Evolutionary conservation across 306 rosid genomes (phyloP).

Genomic region (Adenanthera pavonina): DNA sequence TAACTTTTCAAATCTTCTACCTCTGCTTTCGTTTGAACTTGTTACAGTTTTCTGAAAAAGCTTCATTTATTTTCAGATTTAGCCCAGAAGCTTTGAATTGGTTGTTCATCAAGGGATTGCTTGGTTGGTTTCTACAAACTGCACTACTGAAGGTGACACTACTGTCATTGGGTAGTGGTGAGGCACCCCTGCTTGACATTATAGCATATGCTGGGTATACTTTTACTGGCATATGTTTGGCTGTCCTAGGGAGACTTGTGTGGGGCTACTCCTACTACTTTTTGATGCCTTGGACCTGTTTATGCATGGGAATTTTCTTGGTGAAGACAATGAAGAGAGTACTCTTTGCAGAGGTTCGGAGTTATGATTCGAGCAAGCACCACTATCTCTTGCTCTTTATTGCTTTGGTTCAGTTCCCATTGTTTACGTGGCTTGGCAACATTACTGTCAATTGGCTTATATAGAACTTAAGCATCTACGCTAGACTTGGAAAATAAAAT

Average conservation of each 20-base stretch:
- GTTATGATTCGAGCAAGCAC: constrained; percentile 70
- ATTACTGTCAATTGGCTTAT: constrained; percentile 69
- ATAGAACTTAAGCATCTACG: constrained; percentile 24
- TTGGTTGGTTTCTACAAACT: constrained; percentile 73
- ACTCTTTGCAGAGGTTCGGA: constrained; percentile 74
- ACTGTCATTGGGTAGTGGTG: constrained; percentile 70
- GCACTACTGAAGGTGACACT: constrained; percentile 57
- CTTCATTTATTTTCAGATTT: constrained; percentile 51
- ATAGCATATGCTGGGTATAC: constrained; percentile 71
- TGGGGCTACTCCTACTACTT: constrained; percentile 59
- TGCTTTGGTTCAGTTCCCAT: constrained; percentile 74
- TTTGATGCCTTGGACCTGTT: constrained; percentile 66
- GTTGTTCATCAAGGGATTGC: constrained; percentile 73
- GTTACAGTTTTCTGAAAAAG: neutral
- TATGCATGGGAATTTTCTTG: constrained; percentile 75
- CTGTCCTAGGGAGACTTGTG: constrained; percentile 60
- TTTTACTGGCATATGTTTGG: constrained; percentile 69
- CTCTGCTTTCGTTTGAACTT: neutral
- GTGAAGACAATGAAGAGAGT: constrained; percentile 84
- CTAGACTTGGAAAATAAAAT: neutral
- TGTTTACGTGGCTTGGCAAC: constrained; percentile 75
- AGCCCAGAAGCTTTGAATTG: constrained; percentile 79
- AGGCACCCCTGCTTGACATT: constrained; percentile 74
- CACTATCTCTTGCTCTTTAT: constrained; percentile 71
- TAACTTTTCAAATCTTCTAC: neutral